A percentile compares a stretch with the other conserved stretches of the same genome.
Evolutionary conservation across 1,284 basidiomycete genomes (phyloP).

Genomic region (Ganoderma sp.): DNA sequence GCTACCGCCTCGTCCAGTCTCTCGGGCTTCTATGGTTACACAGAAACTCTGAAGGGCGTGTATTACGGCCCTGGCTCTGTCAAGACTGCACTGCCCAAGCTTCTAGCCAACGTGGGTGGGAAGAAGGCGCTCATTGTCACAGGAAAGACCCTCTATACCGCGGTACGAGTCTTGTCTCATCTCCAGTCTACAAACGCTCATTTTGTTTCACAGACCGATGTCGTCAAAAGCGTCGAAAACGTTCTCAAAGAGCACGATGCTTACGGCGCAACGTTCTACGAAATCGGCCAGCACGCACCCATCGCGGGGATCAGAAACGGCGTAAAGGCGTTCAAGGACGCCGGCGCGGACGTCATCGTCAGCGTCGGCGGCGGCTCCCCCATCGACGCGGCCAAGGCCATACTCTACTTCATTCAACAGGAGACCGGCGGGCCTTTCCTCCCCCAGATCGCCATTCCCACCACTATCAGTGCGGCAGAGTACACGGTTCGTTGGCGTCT

Average conservation of each 20-base stretch:
- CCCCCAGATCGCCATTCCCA: conserved; percentile 76
- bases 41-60: conserved; percentile 66
- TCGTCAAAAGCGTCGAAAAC: conserved; percentile 63
- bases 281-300: conserved; percentile 80
- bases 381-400: conserved; percentile 77
- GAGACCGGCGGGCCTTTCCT: conserved; percentile 54
- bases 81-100: conserved; percentile 63
- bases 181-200: background rate
- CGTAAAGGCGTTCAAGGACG: conserved; percentile 59
- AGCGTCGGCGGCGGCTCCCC: conserved; percentile 83
- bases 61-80: conserved; percentile 73
- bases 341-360: conserved; percentile 70
- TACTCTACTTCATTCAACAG: conserved; percentile 65
- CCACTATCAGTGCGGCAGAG: conserved; percentile 83
- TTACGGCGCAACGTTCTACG: conserved; percentile 71
- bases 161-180: conserved; percentile 48
- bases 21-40: conserved; percentile 65
- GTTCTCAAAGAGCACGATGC: conserved; percentile 61
- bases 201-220: conserved; percentile 56
- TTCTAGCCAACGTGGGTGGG: conserved; percentile 58
- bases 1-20: conserved; percentile 24
- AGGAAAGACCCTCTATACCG: conserved; percentile 68
- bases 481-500: conserved; percentile 55
- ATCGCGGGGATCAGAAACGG: conserved; percentile 72
- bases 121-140: conserved; percentile 75